Percentiles rank a stretch among this genome's conserved stretches.
Evolutionary conservation across 768 basidiomycete genomes (phyloP).

Genomic region (Chalciporus sphaerocephalus): DNA sequence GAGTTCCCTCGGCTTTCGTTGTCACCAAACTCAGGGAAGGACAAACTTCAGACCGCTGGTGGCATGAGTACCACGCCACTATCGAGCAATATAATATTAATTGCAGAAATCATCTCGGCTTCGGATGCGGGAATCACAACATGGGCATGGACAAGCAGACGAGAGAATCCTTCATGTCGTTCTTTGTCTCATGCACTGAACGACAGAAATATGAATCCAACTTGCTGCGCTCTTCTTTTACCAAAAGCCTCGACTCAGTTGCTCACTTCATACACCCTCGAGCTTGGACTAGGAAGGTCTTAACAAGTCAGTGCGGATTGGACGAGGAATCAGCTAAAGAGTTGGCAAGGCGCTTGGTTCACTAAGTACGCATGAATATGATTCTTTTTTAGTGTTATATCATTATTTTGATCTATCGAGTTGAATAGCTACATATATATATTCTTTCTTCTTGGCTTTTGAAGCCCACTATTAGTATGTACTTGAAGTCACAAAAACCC

Average conservation of each 20-base stretch:
- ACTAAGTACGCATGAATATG: background rate
- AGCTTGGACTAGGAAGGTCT: slow-evolving; percentile 1
- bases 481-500: too few species aligned
- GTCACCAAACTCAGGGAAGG: slow-evolving; percentile 29
- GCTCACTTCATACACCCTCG: slow-evolving; percentile 10
- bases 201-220: slow-evolving; percentile 7
- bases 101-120: slow-evolving; percentile 30
- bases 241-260: slow-evolving; percentile 3
- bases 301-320: slow-evolving; percentile 19
- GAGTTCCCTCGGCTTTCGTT: slow-evolving; percentile 27
- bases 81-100: slow-evolving; percentile 14
- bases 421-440: background rate
- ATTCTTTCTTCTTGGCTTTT: background rate
- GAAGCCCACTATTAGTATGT: too few species aligned
- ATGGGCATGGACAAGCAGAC: slow-evolving; percentile 24
- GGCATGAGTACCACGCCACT: slow-evolving; percentile 22
- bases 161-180: slow-evolving; percentile 20
- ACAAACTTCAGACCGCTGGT: slow-evolving; percentile 33
- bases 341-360: slow-evolving; percentile 5
- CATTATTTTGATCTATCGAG: background rate
- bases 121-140: slow-evolving; percentile 25
- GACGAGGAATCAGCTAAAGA: slow-evolving; percentile 19
- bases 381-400: background rate
- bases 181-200: slow-evolving; percentile 13
- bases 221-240: slow-evolving; percentile 10